These are phyloP conservation scores for Phaeoacremonium minimum DNA, from an alignment of 2,329 filamentous ascomycete genomes.

Conservation along the genomic window DNA sequence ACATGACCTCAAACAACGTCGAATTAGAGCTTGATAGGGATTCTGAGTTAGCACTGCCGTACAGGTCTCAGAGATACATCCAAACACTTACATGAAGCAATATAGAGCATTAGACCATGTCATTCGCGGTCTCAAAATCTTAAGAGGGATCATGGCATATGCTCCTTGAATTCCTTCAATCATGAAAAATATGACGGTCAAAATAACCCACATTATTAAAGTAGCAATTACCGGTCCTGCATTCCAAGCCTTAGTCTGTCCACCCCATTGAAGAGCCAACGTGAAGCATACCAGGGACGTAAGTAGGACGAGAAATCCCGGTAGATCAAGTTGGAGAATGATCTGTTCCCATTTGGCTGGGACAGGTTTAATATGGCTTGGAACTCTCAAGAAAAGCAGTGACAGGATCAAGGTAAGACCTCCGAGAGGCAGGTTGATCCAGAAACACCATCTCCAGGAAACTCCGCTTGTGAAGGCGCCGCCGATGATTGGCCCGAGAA, in stretches of 20 bases:
- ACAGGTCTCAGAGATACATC: neutral
- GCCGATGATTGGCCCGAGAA: constrained; percentile 50
- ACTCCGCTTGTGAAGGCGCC: constrained; percentile 52
- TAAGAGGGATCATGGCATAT: constrained; percentile 2
- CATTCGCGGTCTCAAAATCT: constrained; percentile 1
- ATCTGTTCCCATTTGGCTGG: constrained; percentile 3
- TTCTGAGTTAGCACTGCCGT: too few species aligned
- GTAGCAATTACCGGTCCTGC: constrained; percentile 3
- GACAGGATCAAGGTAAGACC: constrained; percentile 6
- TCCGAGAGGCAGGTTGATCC: constrained; percentile 33
- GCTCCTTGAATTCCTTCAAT: neutral
- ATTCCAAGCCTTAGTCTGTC: constrained; percentile 1
- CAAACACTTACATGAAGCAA: constrained; percentile 4
- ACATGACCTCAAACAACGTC: constrained; percentile 2
- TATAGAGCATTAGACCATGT: constrained; percentile 3
- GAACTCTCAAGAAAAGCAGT: neutral
- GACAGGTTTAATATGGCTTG: constrained; percentile 2
- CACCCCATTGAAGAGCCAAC: constrained; percentile 4
- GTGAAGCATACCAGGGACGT: constrained; percentile 1
- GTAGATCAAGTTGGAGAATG: constrained; percentile 5
- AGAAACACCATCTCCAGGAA: constrained; percentile 46
- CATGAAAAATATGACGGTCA: neutral
- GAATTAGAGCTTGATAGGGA: too few species aligned
- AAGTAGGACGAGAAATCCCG: neutral
- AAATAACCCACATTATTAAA: neutral